Evolutionary conservation across 2,329 filamentous ascomycete species (phyloP).

Genomic region (Curvularia sp.): DNA sequence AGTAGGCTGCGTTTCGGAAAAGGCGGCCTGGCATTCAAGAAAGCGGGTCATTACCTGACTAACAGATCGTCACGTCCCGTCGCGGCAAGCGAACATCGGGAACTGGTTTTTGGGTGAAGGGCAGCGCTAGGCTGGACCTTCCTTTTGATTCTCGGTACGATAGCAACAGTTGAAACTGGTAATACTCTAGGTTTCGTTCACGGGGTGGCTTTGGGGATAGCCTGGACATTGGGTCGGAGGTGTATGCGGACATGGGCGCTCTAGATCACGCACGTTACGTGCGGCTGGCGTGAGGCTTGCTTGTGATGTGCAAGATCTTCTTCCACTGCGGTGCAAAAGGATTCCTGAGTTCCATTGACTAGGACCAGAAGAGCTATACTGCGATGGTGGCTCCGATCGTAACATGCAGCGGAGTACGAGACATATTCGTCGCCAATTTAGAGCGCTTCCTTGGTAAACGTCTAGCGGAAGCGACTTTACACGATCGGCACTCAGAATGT

Average conservation of each 20-base stretch:
- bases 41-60: slow-evolving; percentile 16
- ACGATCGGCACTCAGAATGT: slow-evolving; percentile 41
- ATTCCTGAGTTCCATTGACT: slow-evolving; percentile 25
- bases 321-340: slow-evolving; percentile 14
- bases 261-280: slow-evolving; percentile 22
- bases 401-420: slow-evolving; percentile 20
- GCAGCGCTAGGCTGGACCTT: slow-evolving; percentile 16
- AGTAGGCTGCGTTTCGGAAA: slow-evolving; percentile 23
- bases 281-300: slow-evolving; percentile 32
- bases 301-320: slow-evolving; percentile 27
- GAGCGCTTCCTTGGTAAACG: slow-evolving; percentile 23
- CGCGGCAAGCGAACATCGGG: slow-evolving; percentile 37
- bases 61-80: slow-evolving; percentile 35
- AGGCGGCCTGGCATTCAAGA: slow-evolving; percentile 18
- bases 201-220: slow-evolving; percentile 27
- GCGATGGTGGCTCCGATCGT: slow-evolving; percentile 29
- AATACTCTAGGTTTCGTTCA: slow-evolving; percentile 7
- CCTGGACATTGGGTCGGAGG: slow-evolving; percentile 2
- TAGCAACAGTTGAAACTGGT: neutral
- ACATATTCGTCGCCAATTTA: slow-evolving; percentile 29
- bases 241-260: slow-evolving; percentile 8
- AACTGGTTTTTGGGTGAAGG: slow-evolving; percentile 32
- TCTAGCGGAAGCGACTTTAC: slow-evolving; percentile 32
- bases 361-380: slow-evolving; percentile 22
- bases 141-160: slow-evolving; percentile 5